phyloP scores from a whole-genome alignment of 768 basidiomycete species.

The Mycena indigotica region DNA sequence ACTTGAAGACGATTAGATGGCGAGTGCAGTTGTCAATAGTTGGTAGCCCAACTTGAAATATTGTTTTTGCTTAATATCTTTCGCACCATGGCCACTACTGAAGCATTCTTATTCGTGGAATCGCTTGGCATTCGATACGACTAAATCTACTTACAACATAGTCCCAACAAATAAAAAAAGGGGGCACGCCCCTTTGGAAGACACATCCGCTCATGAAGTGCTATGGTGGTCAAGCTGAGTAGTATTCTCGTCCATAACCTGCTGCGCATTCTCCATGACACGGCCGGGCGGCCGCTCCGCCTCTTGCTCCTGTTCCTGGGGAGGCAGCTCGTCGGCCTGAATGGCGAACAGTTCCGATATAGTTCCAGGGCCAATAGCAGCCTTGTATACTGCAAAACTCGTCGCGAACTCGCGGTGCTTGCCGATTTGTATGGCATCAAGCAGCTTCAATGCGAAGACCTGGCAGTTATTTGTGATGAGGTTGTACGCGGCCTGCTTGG shows the following conservation, averaged over 20 bases:
- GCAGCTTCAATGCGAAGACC: constrained; percentile 9
- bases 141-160: no score
- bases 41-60: no score
- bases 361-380: constrained; percentile 8
- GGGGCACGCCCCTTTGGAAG: no score
- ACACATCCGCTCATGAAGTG: no score
- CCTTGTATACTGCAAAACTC: constrained; percentile 3
- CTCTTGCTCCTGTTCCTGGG: constrained; percentile 6
- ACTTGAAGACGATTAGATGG: no score
- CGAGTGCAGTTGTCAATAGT: no score
- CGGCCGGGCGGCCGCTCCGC: constrained; percentile 6
- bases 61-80: no score
- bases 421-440: constrained; percentile 14
- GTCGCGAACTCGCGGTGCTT: constrained; percentile 17
- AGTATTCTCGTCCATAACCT: constrained; percentile 12
- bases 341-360: constrained; percentile 3
- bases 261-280: constrained; percentile 6
- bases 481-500: constrained; percentile 13
- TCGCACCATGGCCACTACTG: no score
- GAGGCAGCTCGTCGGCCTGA: constrained; percentile 13
- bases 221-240: constrained; percentile 12
- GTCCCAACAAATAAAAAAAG: no score
- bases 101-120: no score
- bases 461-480: constrained; percentile 21
- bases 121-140: no score